Base-by-base conservation (phyloP, 768 basidiomycete species). In the Astraeus odoratus region DNA sequence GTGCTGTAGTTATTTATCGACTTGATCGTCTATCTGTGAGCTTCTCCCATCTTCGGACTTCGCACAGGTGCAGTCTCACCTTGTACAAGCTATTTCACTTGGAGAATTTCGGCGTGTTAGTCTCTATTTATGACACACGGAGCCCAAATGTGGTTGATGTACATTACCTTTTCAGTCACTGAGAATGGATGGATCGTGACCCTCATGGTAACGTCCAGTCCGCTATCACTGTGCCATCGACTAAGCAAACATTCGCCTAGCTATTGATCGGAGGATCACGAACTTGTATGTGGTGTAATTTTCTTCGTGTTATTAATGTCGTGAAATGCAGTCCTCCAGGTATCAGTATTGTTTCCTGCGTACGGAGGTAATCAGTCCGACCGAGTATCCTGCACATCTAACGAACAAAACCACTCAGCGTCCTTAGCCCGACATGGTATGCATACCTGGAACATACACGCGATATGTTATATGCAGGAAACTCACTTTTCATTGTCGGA, bases 71-170 rank as follows among this genome's bases (percentile, higher is more conserved):
- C 23, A 22, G 15, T 27, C 3, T 8, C 26, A 15, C 19, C 8
- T 33, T 16, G 8, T n/a, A 34, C 42, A n/a, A 48, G 47, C 3
- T 48, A 48, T 25, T 48, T 48, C 35, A 43, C 42, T 4, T 48
- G 47, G 47, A 43, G 47, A n/a, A 43, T 48, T 34, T 48, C 35
- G 42, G 33, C 16, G 23, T 48, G 47, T 48, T n/a, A n/a, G n/a
- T n/a, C n/a, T n/a, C n/a, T n/a, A n/a, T n/a, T n/a, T n/a, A n/a
- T n/a, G n/a, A n/a, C n/a, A n/a, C n/a, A n/a, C n/a, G n/a, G n/a
- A n/a, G n/a, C n/a, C n/a, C n/a, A 13, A 47, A 6, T 3, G 3
- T 12, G 4, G 16, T 16, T 5, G 3, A 23, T 19, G 31, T 18
- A 20, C 10, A 33, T 8, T 25, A 9, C 8, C 22, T 7, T 18